phyloP scores from a whole-genome alignment of 139 green algal species.

The Klebsormidium nitens region DNA sequence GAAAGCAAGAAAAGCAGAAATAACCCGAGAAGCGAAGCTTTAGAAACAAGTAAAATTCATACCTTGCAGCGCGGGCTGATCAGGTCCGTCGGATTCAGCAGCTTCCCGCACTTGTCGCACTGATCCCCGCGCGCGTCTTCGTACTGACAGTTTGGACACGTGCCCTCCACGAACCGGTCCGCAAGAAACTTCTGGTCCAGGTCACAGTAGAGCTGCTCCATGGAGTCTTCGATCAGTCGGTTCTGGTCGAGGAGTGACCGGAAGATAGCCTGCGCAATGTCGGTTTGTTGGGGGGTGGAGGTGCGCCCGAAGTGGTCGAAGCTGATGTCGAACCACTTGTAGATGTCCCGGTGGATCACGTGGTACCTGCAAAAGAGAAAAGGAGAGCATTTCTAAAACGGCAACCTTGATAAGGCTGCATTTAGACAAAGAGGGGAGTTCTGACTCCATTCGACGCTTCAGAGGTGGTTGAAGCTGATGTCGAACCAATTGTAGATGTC shows the following conservation, averaged over 20 bases:
- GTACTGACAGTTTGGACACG: constrained; percentile 89
- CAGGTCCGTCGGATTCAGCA: constrained; percentile 92
- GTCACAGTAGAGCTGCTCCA: constrained; percentile 78
- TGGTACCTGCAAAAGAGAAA: constrained; percentile 86
- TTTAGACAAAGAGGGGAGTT: no score
- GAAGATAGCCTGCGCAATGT: constrained; percentile 58
- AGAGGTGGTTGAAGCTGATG: constrained; percentile 90
- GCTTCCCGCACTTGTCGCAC: constrained; percentile 83
- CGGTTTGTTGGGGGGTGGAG: constrained; percentile 69
- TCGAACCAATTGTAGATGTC: constrained; percentile 96
- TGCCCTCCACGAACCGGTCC: constrained; percentile 89
- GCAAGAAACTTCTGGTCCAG: constrained; percentile 85
- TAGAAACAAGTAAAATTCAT: no score
- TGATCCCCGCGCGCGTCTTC: constrained; percentile 83
- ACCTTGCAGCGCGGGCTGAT: constrained; percentile 87
- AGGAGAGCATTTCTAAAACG: no score
- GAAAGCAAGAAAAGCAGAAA: no score
- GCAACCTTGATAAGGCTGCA: no score
- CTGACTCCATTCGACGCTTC: no score
- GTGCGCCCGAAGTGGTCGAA: constrained; percentile 95
- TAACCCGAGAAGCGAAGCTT: no score
- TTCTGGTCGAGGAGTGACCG: constrained; percentile 6
- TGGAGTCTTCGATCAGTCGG: constrained; percentile 33
- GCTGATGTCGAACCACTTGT: constrained; percentile 92
- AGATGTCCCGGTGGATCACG: constrained; percentile 85